Evolutionary conservation across 768 basidiomycete genomes (phyloP).

Genomic region (Tulasnella sp.): DNA sequence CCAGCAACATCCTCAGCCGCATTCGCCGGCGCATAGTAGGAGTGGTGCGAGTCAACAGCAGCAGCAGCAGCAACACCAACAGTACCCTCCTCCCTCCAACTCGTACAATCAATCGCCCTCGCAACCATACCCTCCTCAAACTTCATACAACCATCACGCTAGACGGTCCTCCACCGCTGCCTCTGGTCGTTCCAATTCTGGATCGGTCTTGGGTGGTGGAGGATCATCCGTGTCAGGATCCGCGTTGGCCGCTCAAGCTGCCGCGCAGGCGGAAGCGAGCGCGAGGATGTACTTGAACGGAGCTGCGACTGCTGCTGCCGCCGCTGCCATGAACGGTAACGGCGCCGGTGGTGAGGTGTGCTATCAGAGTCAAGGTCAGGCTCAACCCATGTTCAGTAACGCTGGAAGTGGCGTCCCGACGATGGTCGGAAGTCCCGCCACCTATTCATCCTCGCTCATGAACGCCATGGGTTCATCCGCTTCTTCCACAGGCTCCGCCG

Average conservation of each 20-base stretch:
- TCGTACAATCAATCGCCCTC: no score
- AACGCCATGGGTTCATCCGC: neutral
- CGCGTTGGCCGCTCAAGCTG: neutral
- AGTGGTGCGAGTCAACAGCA: no score
- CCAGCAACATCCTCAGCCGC: neutral
- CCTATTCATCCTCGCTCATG: neutral
- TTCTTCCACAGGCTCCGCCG: neutral
- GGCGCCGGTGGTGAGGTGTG: neutral
- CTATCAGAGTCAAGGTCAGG: neutral
- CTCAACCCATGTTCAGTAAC: neutral
- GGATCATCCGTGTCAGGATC: no score
- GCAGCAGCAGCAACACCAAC: neutral
- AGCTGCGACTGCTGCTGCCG: constrained; percentile 3
- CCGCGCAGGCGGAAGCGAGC: constrained; percentile 11
- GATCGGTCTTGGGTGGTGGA: no score
- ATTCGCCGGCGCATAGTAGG: neutral
- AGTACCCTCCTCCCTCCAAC: no score
- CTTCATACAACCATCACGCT: no score
- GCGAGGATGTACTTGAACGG: constrained; percentile 9
- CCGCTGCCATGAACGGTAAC: neutral
- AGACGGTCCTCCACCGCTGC: no score
- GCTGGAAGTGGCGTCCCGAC: neutral
- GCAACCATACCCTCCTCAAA: no score
- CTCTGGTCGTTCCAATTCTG: no score
- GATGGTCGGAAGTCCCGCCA: neutral